phyloP scores from a whole-genome alignment of 129 eudicot species.

The Saussurea involucrata region DNA sequence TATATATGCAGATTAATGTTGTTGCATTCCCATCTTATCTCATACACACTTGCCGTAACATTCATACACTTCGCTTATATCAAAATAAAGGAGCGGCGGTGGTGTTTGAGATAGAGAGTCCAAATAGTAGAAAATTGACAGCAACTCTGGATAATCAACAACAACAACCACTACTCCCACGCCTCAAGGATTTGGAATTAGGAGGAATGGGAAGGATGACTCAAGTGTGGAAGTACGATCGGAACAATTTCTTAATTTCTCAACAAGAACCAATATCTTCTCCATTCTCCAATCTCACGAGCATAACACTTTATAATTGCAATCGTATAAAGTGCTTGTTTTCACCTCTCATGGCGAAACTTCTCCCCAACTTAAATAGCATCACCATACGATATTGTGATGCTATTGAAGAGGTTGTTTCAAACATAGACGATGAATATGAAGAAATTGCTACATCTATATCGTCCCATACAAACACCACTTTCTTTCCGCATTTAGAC shows the following conservation, averaged over 20 bases:
- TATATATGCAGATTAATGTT: conserved; percentile 1
- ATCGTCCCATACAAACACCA: not conserved
- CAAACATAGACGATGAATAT: conserved; percentile 13
- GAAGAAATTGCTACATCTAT: not conserved
- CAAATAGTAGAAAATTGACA: not conserved
- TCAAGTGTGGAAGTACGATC: conserved; percentile 3
- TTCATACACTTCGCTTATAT: not conserved
- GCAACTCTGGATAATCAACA: not conserved
- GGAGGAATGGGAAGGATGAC: not conserved
- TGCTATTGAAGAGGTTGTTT: conserved; percentile 12
- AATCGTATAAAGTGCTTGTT: not conserved
- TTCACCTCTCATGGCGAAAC: conserved; percentile 9
- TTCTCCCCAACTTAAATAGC: not conserved
- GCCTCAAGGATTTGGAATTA: not conserved
- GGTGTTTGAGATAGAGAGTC: conserved; percentile 10
- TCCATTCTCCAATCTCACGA: not conserved
- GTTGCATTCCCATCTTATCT: conserved; percentile 7
- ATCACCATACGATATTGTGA: not conserved
- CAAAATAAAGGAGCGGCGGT: not conserved
- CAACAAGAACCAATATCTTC: not conserved
- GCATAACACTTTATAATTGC: too few relatives aligned
- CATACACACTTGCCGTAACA: not conserved
- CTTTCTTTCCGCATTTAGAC: not conserved
- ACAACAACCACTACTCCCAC: not conserved
- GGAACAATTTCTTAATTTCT: not conserved